Evolutionary conservation across 2,329 filamentous ascomycete species (phyloP).

Genomic region (Exophiala alcalophila): DNA sequence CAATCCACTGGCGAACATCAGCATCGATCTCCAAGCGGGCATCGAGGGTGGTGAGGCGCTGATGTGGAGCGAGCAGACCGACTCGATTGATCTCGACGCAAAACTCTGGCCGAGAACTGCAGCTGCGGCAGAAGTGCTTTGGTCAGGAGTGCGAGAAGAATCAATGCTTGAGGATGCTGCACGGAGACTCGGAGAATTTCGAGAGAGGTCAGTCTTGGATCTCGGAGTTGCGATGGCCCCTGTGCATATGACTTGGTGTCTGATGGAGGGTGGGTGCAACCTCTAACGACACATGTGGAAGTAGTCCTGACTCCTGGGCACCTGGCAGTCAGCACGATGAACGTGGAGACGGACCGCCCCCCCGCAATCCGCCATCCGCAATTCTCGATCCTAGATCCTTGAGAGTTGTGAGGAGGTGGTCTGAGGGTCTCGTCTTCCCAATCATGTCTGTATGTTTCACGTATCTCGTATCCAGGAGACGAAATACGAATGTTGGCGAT

Average conservation of each 20-base stretch:
- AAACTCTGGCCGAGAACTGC: conserved; percentile 55
- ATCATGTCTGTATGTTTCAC: background rate
- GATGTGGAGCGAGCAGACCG: conserved; percentile 76
- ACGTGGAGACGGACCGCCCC: too few relatives aligned
- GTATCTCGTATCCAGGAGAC: conserved; percentile 5
- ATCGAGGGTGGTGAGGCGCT: conserved; percentile 80
- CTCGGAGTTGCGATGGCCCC: conserved; percentile 63
- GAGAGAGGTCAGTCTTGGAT: conserved; percentile 66
- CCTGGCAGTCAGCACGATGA: too few relatives aligned
- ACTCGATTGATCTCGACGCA: conserved; percentile 69
- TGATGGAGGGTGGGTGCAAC: conserved; percentile 46
- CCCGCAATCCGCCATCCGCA: too few relatives aligned
- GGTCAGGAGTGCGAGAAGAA: conserved; percentile 53
- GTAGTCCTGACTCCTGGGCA: too few relatives aligned
- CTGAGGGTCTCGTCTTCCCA: too few relatives aligned
- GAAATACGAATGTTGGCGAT: background rate
- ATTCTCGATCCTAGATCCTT: too few relatives aligned
- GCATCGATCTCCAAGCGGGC: conserved; percentile 59
- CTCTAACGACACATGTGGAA: too few relatives aligned
- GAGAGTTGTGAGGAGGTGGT: too few relatives aligned
- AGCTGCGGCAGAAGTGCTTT: conserved; percentile 54
- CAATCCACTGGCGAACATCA: conserved; percentile 66
- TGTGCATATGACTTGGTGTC: conserved; percentile 71
- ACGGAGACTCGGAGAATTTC: conserved; percentile 69
- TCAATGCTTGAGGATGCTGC: conserved; percentile 54